A percentile compares a stretch with the other conserved stretches of the same genome.
Conservation (phyloP, 2,329 filamentous ascomycete species). For the Diaporthe nobilis region DNA sequence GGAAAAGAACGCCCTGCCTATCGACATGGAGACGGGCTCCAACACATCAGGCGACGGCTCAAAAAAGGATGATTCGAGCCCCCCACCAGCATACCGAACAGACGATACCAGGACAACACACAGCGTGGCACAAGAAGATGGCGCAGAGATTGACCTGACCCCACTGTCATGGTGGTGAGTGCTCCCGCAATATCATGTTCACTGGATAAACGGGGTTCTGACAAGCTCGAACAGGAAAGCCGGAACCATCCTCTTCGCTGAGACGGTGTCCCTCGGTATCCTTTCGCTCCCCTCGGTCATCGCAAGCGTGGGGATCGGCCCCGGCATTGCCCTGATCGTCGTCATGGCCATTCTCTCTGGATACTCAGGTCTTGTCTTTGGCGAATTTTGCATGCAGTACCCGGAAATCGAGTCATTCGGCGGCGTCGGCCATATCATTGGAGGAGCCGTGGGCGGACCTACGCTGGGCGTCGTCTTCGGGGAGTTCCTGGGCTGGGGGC, state of each 20-base stretch:
- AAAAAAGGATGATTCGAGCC: constrained; percentile 1
- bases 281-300: constrained; percentile 85
- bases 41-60: constrained; percentile 25
- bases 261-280: constrained; percentile 63
- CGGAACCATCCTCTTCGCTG: constrained; percentile 59
- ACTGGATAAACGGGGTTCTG: neutral
- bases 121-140: constrained; percentile 40
- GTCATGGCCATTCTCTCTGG: constrained; percentile 78
- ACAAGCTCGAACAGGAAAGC: constrained; percentile 55
- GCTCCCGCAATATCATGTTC: neutral
- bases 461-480: constrained; percentile 66
- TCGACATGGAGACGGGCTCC: constrained; percentile 37
- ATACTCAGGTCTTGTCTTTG: constrained; percentile 67
- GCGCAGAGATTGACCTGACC: constrained; percentile 39
- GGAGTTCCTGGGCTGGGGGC: constrained; percentile 71
- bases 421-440: constrained; percentile 74
- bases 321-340: constrained; percentile 80
- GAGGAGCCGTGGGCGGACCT: constrained; percentile 52
- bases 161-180: constrained; percentile 41
- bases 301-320: constrained; percentile 78
- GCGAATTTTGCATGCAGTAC: constrained; percentile 79
- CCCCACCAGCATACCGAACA: constrained; percentile 24
- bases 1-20: constrained; percentile 26
- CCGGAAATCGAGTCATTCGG: constrained; percentile 78
- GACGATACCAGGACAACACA: constrained; percentile 34